A percentile compares a stretch with the other conserved stretches of the same genome.
phyloP scores from a whole-genome alignment of 2,329 filamentous ascomycete species.

The Verruconis gallopava region DNA sequence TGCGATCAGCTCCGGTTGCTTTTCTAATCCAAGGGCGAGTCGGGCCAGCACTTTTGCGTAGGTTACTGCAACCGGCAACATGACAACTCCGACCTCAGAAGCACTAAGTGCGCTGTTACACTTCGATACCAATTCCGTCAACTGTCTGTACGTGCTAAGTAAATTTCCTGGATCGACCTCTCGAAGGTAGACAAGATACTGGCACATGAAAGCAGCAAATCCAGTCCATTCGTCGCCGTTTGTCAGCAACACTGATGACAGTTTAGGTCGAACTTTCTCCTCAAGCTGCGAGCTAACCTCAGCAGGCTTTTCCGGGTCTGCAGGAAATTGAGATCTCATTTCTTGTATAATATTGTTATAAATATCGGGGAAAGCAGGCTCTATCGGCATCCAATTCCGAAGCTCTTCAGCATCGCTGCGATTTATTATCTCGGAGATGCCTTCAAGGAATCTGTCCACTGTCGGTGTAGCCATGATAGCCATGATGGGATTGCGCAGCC shows the following conservation, averaged over 20 bases:
- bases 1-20: constrained; percentile 62
- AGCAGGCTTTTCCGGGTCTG: constrained; percentile 21
- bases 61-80: constrained; percentile 72
- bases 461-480: background rate
- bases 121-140: constrained; percentile 63
- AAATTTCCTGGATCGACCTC: constrained; percentile 68
- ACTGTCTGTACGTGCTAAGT: constrained; percentile 58
- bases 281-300: constrained; percentile 34
- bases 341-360: constrained; percentile 58
- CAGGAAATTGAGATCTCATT: constrained; percentile 47
- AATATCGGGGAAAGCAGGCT: constrained; percentile 53
- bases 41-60: constrained; percentile 69
- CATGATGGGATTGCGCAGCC: too few relatives aligned
- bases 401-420: constrained; percentile 52
- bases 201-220: constrained; percentile 70
- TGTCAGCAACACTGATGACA: constrained; percentile 37
- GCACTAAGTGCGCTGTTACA: constrained; percentile 74
- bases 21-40: constrained; percentile 73
- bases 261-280: constrained; percentile 46
- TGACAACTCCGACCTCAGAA: constrained; percentile 63
- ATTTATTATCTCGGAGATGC: constrained; percentile 49
- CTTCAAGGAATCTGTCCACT: constrained; percentile 52
- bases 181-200: constrained; percentile 69
- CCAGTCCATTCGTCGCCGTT: constrained; percentile 54
- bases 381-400: constrained; percentile 59